Conservation (phyloP, 352 stramenopile genomes). For the Phytophthora palmivora region DNA sequence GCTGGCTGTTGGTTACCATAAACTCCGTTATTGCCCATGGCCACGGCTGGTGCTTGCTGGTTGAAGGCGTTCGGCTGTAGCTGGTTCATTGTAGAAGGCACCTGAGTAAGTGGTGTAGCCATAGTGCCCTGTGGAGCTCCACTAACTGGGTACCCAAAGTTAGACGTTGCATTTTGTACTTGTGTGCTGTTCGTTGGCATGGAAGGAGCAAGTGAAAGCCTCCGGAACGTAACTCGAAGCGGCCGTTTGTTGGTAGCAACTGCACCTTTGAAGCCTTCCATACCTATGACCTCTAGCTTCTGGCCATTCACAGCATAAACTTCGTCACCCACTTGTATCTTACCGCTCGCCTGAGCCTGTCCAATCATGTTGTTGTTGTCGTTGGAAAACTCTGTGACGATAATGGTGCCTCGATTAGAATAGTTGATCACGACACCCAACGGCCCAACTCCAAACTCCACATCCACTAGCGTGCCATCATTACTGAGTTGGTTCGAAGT, state of each 20-base stretch:
- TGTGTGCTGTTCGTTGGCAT: slow-evolving; percentile 11
- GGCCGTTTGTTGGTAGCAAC: slow-evolving; percentile 70
- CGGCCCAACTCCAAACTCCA: slow-evolving; percentile 74
- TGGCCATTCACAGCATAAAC: slow-evolving; percentile 82
- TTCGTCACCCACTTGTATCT: slow-evolving; percentile 77
- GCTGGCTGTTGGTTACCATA: slow-evolving; percentile 26
- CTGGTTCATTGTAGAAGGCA: slow-evolving; percentile 26
- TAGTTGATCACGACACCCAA: slow-evolving; percentile 89
- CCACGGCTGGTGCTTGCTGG: slow-evolving; percentile 10
- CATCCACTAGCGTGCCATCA: slow-evolving; percentile 59
- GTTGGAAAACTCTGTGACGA: slow-evolving; percentile 85
- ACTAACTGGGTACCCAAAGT: slow-evolving; percentile 15
- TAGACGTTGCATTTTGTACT: slow-evolving; percentile 7
- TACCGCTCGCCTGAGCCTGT: slow-evolving; percentile 75
- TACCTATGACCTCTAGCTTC: slow-evolving; percentile 68
- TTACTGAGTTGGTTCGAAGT: slow-evolving; percentile 16
- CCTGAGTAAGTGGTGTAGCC: slow-evolving; percentile 8
- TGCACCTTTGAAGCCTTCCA: slow-evolving; percentile 83
- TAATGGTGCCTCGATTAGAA: slow-evolving; percentile 68
- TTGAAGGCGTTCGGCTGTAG: slow-evolving; percentile 27
- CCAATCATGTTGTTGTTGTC: slow-evolving; percentile 73
- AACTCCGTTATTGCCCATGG: slow-evolving; percentile 23
- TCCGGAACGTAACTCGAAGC: slow-evolving; percentile 75
- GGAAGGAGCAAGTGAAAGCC: slow-evolving; percentile 19
- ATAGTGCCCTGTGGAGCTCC: slow-evolving; percentile 7